Base-by-base conservation (phyloP, 2,329 filamentous ascomycete species). In the Penicillium nordicum region DNA sequence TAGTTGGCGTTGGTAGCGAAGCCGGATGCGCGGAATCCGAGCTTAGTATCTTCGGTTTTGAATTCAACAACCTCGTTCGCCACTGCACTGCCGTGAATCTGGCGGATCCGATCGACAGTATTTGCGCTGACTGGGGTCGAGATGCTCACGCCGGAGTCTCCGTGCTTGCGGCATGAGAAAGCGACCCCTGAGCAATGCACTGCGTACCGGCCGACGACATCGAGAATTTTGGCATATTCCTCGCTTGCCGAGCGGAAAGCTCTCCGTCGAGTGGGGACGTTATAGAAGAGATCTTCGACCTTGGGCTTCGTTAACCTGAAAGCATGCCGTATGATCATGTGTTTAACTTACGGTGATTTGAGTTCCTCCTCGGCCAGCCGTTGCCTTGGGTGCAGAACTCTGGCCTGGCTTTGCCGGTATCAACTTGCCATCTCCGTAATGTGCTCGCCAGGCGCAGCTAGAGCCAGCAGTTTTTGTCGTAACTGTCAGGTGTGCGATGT, bases 271-370 rank as follows among this genome's bases (percentile, higher is more conserved):
- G 89, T 96, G 0, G 92, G 92, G 1, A 97, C 85, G 67, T 97
- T 99, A 80, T 96, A 99, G 73, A 99, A 99, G 11, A 99, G 78
- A 72, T 99, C 94, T 69, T 99, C 93, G 16, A 99, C 84, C 82
- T 61, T 49, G 46, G 12, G 40, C 6, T 14, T n/a, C 36, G 14
- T 25, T 11, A 16, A 18, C 3, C 41, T 23, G 23, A 10, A 8
- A 18, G 3, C 12, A 21, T 36, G 14, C 9, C 0, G 36, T 18
- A 40, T 21, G 14, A 7, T 18, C 25, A 50, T 23, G 5, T 10
- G 9, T n/a, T 42, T 10, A n/a, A 64, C 74, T 57, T 71, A 84
- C 92, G 0, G 90, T 92, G 67, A 99, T 96, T 68, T 97, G 92
- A 2, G 94, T 99, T 8, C 94, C 94, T 60, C 85, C 88, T 16